Base-by-base conservation (phyloP, 345 rosid species). In the Balakata baccata region DNA sequence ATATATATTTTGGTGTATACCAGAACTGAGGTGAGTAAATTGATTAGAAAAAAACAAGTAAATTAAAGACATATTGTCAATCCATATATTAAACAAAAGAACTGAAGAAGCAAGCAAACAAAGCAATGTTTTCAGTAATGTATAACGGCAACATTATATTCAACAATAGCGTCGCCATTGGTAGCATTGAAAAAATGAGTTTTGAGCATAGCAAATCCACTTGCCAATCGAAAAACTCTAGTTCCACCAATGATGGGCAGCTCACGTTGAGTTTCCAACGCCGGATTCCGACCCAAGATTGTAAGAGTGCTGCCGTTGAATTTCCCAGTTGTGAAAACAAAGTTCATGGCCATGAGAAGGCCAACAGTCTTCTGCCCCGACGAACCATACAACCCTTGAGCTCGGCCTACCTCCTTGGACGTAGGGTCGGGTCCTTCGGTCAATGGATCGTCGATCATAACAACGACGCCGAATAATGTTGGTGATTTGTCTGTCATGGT, bases 341-440 rank as follows among this genome's bases (percentile, higher is more conserved):
- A 39, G 59, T 41, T 62, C 56, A 70, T 39, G 12, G 46, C 79
- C 74, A 76, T 62, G 25, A 64, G 12, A 22, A 76, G 53, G 1
- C n/a, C 18, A 0, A 63, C 0, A 7, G 20, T 22, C 2, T 43
- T 59, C 57, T 39, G 69, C 4, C 38, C 53, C 11, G 57, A 60
- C 13, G 56, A 68, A 0, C 70, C 74, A 11, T 69, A 69, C 14
- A 76, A 17, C 4, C 79, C 79, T 11, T 76, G 79, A 14, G 74
- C 79, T 3, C 74, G 63, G 3, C 79, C 79, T 11, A 76, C 37
- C 29, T 39, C 60, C 6, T 64, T 76, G 13, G 79, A 69, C 16
- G 22, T 63, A 2, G 74, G 74, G 7, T 69, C 74, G 3, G 74
- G 74, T 12, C 70, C 70, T 12, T 64, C 76, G 0, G 70, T 73